These are phyloP conservation scores for Xerocomus alliaceus DNA, from an alignment of 1,284 basidiomycete species.

Conservation along the genomic window DNA sequence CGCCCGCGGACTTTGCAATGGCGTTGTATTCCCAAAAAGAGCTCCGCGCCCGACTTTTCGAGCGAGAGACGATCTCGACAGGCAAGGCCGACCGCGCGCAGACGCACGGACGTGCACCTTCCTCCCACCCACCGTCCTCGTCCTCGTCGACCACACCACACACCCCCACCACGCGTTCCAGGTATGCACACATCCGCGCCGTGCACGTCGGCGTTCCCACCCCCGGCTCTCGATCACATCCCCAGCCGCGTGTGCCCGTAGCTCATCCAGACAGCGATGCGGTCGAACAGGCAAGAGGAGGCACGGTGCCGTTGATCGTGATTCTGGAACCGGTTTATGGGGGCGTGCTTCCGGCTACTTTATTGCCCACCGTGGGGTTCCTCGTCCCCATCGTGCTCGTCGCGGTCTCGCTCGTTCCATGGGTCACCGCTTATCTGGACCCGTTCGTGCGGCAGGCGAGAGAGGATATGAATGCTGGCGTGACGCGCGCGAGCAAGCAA, in stretches of 20 bases:
- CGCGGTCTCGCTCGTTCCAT: slow-evolving; percentile 39
- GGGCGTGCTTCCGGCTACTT: slow-evolving; percentile 62
- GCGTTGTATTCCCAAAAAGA: slow-evolving; percentile 45
- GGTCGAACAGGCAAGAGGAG: slow-evolving; percentile 5
- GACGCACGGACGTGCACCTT: too few relatives aligned
- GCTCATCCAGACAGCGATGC: not conserved
- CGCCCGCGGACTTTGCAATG: slow-evolving; percentile 53
- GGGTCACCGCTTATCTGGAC: slow-evolving; percentile 43
- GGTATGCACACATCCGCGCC: slow-evolving; percentile 62
- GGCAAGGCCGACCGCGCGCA: too few relatives aligned
- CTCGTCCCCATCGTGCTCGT: slow-evolving; percentile 44
- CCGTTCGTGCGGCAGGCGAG: slow-evolving; percentile 43
- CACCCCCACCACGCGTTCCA: slow-evolving; percentile 44
- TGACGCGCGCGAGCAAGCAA: slow-evolving; percentile 22
- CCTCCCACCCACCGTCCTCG: too few relatives aligned
- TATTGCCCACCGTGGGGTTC: slow-evolving; percentile 53
- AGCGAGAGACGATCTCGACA: not conserved
- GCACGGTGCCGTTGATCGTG: slow-evolving; percentile 54
- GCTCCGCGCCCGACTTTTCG: slow-evolving; percentile 23
- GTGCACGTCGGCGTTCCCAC: slow-evolving; percentile 58
- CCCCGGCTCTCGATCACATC: slow-evolving; percentile 35
- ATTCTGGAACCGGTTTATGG: slow-evolving; percentile 63
- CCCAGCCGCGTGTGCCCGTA: not conserved
- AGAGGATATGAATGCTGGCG: slow-evolving; percentile 32
- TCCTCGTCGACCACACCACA: slow-evolving; percentile 8